These are phyloP conservation scores for Paxillus involutus DNA, from an alignment of 768 basidiomycete species.

Conservation along the genomic window DNA sequence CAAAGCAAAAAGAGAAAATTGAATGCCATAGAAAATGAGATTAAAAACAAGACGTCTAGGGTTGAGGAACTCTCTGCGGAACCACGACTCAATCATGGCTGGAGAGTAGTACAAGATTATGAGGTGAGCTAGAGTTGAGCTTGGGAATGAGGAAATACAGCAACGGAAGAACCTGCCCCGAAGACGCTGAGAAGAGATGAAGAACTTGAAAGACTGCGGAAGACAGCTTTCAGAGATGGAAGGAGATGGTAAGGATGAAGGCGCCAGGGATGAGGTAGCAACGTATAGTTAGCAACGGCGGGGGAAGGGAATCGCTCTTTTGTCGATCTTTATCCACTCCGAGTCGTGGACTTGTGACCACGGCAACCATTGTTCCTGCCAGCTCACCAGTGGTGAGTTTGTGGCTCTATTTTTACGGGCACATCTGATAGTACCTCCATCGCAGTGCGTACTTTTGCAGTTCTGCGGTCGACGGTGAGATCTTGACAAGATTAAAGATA, in stretches of 20 bases:
- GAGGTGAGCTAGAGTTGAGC: not conserved
- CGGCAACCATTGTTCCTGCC: constrained; percentile 4
- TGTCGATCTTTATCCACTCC: no score
- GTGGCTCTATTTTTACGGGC: not conserved
- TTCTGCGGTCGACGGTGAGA: no score
- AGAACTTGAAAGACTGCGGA: not conserved
- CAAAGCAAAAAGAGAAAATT: constrained; percentile 72
- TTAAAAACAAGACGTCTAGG: constrained; percentile 71
- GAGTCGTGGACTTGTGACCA: not conserved
- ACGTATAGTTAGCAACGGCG: not conserved
- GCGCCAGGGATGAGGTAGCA: not conserved
- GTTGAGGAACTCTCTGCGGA: constrained; percentile 65
- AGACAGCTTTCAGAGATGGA: not conserved
- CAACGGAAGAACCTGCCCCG: not conserved
- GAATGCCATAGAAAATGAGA: constrained; percentile 76
- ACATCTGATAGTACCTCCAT: not conserved
- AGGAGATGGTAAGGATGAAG: not conserved
- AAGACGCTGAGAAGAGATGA: not conserved
- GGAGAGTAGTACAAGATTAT: not conserved
- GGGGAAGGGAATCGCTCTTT: no score
- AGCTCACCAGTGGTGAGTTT: not conserved
- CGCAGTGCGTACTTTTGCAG: no score
- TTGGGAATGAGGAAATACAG: not conserved
- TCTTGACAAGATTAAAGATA: no score
- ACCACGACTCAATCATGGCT: constrained; percentile 69